A percentile compares a stretch with the other conserved stretches of the same genome.
Conservation (phyloP, 2,329 filamentous ascomycete genomes). For the Exophiala alcalophila region DNA sequence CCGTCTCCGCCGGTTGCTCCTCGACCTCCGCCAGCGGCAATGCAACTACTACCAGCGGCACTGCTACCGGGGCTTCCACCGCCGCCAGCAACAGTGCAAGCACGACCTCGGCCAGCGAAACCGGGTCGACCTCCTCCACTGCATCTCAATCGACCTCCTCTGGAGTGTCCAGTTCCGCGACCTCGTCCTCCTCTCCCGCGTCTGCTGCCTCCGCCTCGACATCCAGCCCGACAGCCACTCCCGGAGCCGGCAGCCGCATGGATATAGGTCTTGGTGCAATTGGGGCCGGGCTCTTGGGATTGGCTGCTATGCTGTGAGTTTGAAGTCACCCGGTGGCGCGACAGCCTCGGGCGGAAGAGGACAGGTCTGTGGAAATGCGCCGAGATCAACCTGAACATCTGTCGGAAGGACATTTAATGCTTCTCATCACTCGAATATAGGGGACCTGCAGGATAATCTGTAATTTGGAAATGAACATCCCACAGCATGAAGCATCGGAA, state of each 20-base stretch:
- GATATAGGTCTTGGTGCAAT: conserved; percentile 16
- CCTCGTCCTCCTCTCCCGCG: conserved; percentile 12
- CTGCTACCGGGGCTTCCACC: conserved; percentile 12
- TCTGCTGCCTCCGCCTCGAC: conserved; percentile 3
- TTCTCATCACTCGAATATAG: too few relatives aligned
- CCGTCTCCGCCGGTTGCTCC: conserved; percentile 19
- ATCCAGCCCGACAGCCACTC: conserved; percentile 12
- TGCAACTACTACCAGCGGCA: conserved; percentile 18
- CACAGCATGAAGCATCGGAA: too few relatives aligned
- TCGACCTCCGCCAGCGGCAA: conserved; percentile 15
- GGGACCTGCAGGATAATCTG: too few relatives aligned
- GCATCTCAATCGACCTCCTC: too few relatives aligned
- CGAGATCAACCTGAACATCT: too few relatives aligned
- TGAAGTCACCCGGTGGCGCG: too few relatives aligned
- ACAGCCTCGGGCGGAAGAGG: too few relatives aligned
- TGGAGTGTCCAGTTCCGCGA: conserved; percentile 14
- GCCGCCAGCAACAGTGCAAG: conserved; percentile 23
- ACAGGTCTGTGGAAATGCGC: too few relatives aligned
- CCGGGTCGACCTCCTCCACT: too few relatives aligned
- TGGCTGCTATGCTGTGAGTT: conserved; percentile 24
- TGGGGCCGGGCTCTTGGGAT: conserved; percentile 20
- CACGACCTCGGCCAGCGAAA: conserved; percentile 17
- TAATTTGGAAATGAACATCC: too few relatives aligned
- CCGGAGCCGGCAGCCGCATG: conserved; percentile 15
- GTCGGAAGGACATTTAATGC: too few relatives aligned